Conservation (phyloP, 2,329 filamentous ascomycete genomes). For the Stachybotrys elegans region DNA sequence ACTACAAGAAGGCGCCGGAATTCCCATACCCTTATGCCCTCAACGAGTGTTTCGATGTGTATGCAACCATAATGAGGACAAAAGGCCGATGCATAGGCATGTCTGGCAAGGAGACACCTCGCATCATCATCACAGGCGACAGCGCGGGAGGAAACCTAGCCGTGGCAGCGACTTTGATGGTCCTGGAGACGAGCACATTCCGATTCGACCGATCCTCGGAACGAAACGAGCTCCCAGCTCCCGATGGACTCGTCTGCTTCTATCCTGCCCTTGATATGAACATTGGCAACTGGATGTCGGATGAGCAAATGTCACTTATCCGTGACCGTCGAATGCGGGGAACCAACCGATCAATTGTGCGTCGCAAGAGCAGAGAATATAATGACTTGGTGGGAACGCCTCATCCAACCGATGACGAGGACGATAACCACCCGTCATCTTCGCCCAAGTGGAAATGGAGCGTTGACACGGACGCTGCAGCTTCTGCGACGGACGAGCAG, state of each 20-base stretch:
- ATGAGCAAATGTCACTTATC: conserved; percentile 94
- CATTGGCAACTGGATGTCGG: conserved; percentile 98
- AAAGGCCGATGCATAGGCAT: conserved; percentile 38
- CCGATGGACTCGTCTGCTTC: conserved; percentile 76
- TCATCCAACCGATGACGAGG: conserved; percentile 73
- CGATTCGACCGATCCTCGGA: conserved; percentile 22
- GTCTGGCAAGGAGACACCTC: conserved; percentile 30
- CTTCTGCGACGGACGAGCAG: conserved; percentile 1
- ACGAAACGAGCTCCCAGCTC: conserved; percentile 59
- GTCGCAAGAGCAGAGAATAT: conserved; percentile 86
- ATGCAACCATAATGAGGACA: conserved; percentile 30
- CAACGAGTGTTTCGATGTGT: conserved; percentile 46
- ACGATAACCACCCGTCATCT: conserved; percentile 35
- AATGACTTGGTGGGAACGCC: conserved; percentile 78
- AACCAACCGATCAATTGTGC: conserved; percentile 72
- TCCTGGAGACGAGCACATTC: conserved; percentile 66
- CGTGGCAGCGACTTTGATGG: conserved; percentile 77
- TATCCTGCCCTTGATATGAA: conserved; percentile 96
- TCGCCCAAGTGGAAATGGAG: conserved; percentile 6
- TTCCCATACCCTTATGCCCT: conserved; percentile 43
- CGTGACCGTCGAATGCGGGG: conserved; percentile 73
- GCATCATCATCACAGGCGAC: conserved; percentile 41
- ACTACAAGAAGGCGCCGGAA: conserved; percentile 62
- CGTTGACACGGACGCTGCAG: conserved; percentile 4
- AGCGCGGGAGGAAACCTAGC: conserved; percentile 45